Evolutionary conservation across 202 grass and related monocot species (phyloP), one percentile per base, ranked within the genome.

Genomic region (Bolboschoenoplectus hybrid): DNA sequence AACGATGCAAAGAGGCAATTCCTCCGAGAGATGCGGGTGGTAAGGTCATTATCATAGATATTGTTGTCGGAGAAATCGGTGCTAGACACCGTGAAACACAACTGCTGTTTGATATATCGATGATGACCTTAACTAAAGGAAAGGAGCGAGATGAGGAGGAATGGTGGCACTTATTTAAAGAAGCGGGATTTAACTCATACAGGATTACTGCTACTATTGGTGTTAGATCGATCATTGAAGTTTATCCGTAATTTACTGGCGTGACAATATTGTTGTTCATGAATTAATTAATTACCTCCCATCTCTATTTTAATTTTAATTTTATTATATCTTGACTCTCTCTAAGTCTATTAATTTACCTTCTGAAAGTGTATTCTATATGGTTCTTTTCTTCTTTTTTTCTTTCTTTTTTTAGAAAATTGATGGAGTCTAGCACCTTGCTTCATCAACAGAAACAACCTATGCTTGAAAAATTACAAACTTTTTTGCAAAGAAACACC

Each of bases 1-100:
- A 65, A 34, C 58, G 67, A 26, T 94, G 88, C 67, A 89, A 77
- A 81, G 88, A 92, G 87, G 92, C 88, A 55, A 65, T 92, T 63
- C 89, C 91, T 55, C 6, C 85, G 0, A 91, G 56, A 72, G 89
- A 89, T 38, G 87, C 12, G 3, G 89, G 85, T 36, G 91, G 85
- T 47, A 91, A 73, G 52, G 85, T 91, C 51, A 89, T 86, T 3
- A 82, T 86, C 50, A 20, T 82, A 50, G 87, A 86, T 12, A 40
- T 81, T 4, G 75, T 89, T 19, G 55, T 89, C 8, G 87, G 87
- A 32, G 82, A 53, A 1, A 44, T 26, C 0, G 35, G 58, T 43
- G 41, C 1, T 6, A 44, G 36, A 0, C 49, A 38, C 12, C 13
- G 34, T 5, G 51, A 46, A 74, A 3, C 82, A 14, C 84, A 89